phyloP scores from a whole-genome alignment of 1,284 basidiomycete genomes.

The Rugosomyces carneus region DNA sequence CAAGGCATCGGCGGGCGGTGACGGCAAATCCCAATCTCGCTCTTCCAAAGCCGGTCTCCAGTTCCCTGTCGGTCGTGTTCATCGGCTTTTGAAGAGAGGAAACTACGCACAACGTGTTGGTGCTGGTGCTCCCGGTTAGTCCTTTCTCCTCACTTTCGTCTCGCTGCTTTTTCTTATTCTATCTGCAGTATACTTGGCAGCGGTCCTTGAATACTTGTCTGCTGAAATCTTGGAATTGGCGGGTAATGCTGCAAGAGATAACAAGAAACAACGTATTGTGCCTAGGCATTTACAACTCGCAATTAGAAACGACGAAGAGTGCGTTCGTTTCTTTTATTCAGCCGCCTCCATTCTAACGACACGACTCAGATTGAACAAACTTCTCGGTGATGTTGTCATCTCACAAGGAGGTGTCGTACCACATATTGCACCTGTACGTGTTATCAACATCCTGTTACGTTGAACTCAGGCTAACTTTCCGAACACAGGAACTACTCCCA shows the following conservation, averaged over 20 bases:
- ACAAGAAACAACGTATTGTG: constrained; percentile 89
- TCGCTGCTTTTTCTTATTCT: neutral
- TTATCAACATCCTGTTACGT: neutral
- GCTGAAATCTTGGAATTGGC: constrained; percentile 86
- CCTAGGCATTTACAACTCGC: constrained; percentile 88
- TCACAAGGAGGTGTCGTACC: constrained; percentile 91
- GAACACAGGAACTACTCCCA: constrained; percentile 41
- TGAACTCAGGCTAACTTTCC: too few species aligned
- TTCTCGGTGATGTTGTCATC: constrained; percentile 82
- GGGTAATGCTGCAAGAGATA: constrained; percentile 75
- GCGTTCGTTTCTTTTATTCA: constrained; percentile 26
- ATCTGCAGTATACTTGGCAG: constrained; percentile 62
- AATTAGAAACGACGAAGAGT: constrained; percentile 86
- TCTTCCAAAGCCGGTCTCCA: constrained; percentile 81
- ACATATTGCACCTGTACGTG: constrained; percentile 40
- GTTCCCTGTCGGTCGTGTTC: constrained; percentile 89
- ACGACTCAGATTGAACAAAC: constrained; percentile 53
- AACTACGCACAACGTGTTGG: constrained; percentile 81
- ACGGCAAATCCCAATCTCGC: constrained; percentile 59
- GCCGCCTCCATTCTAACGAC: too few species aligned
- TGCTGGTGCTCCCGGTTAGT: constrained; percentile 71
- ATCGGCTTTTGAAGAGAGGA: constrained; percentile 80
- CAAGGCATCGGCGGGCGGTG: constrained; percentile 18
- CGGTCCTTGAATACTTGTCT: constrained; percentile 77
- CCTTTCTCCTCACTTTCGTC: neutral